Percentiles rank a stretch among this genome's conserved stretches.
phyloP scores from a whole-genome alignment of 176 grass and related monocot species.

The Miscanthus lutarioriparius region DNA sequence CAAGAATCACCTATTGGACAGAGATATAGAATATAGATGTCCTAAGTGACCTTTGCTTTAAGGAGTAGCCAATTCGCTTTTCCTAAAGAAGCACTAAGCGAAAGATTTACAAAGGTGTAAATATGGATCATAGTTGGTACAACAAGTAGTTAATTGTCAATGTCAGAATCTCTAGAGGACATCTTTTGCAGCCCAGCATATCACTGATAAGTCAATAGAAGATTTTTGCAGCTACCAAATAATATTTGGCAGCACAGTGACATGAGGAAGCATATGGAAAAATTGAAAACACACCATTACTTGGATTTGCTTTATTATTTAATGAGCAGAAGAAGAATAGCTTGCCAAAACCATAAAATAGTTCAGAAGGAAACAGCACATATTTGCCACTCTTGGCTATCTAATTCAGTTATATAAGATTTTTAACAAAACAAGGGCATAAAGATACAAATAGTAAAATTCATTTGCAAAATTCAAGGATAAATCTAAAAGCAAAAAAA shows the following conservation, averaged over 20 bases:
- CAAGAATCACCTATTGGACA: neutral
- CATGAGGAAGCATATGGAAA: neutral
- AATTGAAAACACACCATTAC: conserved; percentile 4
- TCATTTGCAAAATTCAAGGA: conserved; percentile 5
- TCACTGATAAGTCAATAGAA: conserved; percentile 16
- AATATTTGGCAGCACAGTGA: neutral
- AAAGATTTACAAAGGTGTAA: conserved; percentile 27
- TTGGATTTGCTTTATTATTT: conserved; percentile 3
- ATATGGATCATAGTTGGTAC: conserved; percentile 13
- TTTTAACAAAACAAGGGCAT: neutral
- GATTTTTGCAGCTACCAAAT: conserved; percentile 25
- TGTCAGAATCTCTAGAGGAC: conserved; percentile 19
- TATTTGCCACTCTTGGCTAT: neutral
- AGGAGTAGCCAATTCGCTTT: conserved; percentile 26
- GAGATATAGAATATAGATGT: neutral
- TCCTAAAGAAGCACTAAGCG: conserved; percentile 21
- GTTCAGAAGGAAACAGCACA: neutral
- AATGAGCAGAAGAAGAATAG: neutral
- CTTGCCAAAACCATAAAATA: neutral
- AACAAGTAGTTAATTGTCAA: conserved; percentile 27
- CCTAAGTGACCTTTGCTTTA: conserved; percentile 14
- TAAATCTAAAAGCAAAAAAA: neutral
- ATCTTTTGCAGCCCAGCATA: conserved; percentile 30
- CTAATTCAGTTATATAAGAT: conserved; percentile 1
- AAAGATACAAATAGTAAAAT: neutral